Conservation (phyloP, 129 eudicot species). For the Lactuca sativa region DNA sequence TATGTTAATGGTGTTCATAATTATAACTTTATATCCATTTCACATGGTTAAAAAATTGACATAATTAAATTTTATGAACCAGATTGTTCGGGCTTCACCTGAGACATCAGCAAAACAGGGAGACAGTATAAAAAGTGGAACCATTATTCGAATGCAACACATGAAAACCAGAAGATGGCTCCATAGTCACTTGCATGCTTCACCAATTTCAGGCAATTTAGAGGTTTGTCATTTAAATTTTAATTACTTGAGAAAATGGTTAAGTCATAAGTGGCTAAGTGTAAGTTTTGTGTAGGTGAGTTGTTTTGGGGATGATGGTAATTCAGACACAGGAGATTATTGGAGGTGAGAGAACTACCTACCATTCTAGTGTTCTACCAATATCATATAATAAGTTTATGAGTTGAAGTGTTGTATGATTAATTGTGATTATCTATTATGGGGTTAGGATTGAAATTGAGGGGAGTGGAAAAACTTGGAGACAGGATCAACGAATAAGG, state of each 20-base stretch:
- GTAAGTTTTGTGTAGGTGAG: constrained; percentile 64
- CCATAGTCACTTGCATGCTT: constrained; percentile 95
- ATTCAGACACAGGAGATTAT: constrained; percentile 94
- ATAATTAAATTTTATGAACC: constrained; percentile 10
- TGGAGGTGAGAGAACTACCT: constrained; percentile 72
- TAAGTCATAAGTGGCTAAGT: too few relatives aligned
- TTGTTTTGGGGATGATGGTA: constrained; percentile 83
- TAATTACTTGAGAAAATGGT: too few relatives aligned
- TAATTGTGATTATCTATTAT: background rate
- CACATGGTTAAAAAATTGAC: background rate
- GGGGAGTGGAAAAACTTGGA: constrained; percentile 92
- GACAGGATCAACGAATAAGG: constrained; percentile 90
- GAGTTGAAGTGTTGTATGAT: background rate
- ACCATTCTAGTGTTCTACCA: background rate
- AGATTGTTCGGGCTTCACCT: constrained; percentile 69
- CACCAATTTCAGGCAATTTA: constrained; percentile 87
- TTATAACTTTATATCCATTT: constrained; percentile 11
- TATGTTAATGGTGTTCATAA: constrained; percentile 30
- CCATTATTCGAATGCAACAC: constrained; percentile 80
- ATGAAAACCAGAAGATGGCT: constrained; percentile 95
- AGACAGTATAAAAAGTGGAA: constrained; percentile 73
- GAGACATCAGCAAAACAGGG: constrained; percentile 87
- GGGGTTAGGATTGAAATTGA: constrained; percentile 70
- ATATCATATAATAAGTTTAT: background rate
- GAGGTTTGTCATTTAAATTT: constrained; percentile 56